Conservation (phyloP, 768 basidiomycete genomes). For the Lentinus tigrinus region DNA sequence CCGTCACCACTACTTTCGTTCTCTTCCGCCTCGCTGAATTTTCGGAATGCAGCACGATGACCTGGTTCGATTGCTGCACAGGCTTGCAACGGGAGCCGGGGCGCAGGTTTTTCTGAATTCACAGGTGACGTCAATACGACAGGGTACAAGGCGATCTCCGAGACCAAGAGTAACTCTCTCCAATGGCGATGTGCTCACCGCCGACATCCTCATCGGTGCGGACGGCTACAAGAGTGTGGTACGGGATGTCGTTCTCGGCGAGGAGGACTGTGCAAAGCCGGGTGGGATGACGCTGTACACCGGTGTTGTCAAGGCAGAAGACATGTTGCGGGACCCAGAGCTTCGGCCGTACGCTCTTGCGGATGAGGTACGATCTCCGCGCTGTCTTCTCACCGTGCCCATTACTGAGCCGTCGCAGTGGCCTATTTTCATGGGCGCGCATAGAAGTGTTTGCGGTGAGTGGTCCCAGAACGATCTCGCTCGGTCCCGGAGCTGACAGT, state of each 20-base stretch:
- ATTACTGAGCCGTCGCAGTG: slow-evolving; percentile 18
- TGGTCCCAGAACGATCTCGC: neutral
- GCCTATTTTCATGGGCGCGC: slow-evolving; percentile 30
- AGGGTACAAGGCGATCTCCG: slow-evolving; percentile 6
- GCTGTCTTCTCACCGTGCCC: neutral
- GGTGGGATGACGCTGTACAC: slow-evolving; percentile 42
- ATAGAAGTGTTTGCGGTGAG: slow-evolving; percentile 27
- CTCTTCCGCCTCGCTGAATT: neutral
- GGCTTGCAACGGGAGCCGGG: slow-evolving; percentile 46
- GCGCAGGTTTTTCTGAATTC: slow-evolving; percentile 44
- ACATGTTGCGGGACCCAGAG: slow-evolving; percentile 41
- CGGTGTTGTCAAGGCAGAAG: slow-evolving; percentile 38
- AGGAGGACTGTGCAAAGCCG: slow-evolving; percentile 31
- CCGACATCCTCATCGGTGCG: slow-evolving; percentile 60
- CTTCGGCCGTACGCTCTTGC: slow-evolving; percentile 29
- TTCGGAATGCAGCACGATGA: slow-evolving; percentile 45
- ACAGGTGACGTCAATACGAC: slow-evolving; percentile 19
- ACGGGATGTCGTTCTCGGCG: slow-evolving; percentile 33
- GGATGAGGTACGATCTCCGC: slow-evolving; percentile 31
- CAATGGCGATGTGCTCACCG: slow-evolving; percentile 41
- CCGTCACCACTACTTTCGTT: slow-evolving; percentile 1
- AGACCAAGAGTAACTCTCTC: slow-evolving; percentile 31
- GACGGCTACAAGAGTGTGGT: slow-evolving; percentile 52
- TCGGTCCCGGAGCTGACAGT: neutral
- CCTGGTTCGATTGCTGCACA: slow-evolving; percentile 45